A percentile compares a stretch with the other conserved stretches of the same genome.
These are phyloP conservation scores for Kuraishia hungarica DNA, from an alignment of 805 yeast species.

Conservation along the genomic window DNA sequence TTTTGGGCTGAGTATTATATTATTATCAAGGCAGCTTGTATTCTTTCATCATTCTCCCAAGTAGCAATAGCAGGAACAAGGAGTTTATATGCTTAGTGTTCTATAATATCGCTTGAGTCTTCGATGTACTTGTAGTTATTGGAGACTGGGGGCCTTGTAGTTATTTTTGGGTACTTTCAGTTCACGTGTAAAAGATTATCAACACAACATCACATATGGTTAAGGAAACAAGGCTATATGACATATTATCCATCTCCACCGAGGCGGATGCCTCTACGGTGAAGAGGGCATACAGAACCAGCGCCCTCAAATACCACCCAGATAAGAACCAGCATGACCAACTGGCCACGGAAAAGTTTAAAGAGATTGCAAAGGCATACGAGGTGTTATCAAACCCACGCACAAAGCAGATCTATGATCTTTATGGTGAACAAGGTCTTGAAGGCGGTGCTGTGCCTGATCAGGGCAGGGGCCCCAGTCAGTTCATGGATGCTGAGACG, in stretches of 20 bases:
- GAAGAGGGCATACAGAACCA: constrained; percentile 71
- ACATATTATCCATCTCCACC: constrained; percentile 43
- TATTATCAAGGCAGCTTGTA: no score
- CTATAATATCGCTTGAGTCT: no score
- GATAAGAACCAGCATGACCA: constrained; percentile 55
- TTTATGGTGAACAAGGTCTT: constrained; percentile 37
- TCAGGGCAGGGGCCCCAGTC: no score
- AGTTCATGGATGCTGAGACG: constrained; percentile 15
- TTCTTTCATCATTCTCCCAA: no score
- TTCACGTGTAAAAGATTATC: no score
- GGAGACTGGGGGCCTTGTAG: no score
- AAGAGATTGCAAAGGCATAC: constrained; percentile 59
- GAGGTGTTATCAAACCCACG: constrained; percentile 44
- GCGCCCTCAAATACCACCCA: constrained; percentile 71
- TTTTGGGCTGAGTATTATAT: no score
- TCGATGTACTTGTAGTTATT: no score
- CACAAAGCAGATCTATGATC: constrained; percentile 42
- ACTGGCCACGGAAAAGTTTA: constrained; percentile 44
- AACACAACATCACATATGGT: not conserved
- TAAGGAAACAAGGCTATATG: constrained; percentile 27
- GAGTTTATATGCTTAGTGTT: no score
- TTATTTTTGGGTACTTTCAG: no score
- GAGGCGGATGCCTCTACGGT: constrained; percentile 51
- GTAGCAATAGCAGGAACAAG: no score
- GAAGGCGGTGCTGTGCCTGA: constrained; percentile 16